These are phyloP conservation scores for Suillus brevipes DNA, from an alignment of 768 basidiomycete species.

Conservation along the genomic window DNA sequence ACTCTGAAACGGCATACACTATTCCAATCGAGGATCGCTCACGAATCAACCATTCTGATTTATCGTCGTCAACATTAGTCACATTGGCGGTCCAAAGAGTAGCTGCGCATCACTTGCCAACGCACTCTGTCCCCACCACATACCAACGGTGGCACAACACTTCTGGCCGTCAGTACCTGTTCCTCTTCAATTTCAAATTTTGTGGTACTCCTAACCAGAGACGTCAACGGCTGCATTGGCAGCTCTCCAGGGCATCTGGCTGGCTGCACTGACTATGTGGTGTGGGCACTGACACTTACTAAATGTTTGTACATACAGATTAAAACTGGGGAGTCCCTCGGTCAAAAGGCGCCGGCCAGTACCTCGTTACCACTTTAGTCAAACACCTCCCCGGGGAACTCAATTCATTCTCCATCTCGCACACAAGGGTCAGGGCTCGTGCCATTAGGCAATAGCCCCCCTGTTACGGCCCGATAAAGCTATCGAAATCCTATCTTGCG, in stretches of 20 bases:
- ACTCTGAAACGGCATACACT: background rate
- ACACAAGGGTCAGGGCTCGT: background rate
- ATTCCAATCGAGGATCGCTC: background rate
- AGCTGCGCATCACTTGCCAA: background rate
- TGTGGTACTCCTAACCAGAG: background rate
- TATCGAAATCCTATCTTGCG: constrained; percentile 29
- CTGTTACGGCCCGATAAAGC: constrained; percentile 2
- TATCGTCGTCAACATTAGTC: background rate
- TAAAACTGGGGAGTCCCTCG: background rate
- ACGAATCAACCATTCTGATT: background rate
- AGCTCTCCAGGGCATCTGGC: background rate
- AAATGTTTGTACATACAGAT: background rate
- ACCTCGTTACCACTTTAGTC: background rate
- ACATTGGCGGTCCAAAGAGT: too few species aligned
- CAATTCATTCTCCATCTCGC: background rate
- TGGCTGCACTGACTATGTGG: too few species aligned
- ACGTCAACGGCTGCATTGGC: background rate
- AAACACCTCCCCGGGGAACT: background rate
- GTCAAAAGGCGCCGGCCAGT: background rate
- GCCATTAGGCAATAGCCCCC: background rate
- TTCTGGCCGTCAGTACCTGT: background rate
- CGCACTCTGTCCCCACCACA: too few species aligned
- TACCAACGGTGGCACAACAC: background rate
- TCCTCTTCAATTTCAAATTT: background rate
- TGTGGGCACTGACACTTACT: background rate